These are phyloP conservation scores for Murraya paniculata DNA, from an alignment of 345 rosid genomes.

Conservation along the genomic window DNA sequence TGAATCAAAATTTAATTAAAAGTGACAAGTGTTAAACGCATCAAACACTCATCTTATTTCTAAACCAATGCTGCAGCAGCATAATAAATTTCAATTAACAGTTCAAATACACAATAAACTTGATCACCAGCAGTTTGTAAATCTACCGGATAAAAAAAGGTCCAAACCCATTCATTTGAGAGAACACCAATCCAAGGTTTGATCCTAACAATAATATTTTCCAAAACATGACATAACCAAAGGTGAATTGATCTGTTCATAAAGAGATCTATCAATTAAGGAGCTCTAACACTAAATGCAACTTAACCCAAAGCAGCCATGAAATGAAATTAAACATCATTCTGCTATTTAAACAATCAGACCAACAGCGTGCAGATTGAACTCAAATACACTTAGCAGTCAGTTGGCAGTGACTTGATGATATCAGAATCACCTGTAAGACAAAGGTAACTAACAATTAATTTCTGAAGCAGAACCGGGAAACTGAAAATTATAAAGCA, in stretches of 20 bases:
- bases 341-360: too few relatives aligned
- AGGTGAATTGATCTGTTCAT: neutral
- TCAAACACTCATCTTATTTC: too few relatives aligned
- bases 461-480: neutral
- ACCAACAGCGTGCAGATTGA: neutral
- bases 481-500: neutral
- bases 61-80: too few relatives aligned
- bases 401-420: constrained; percentile 63
- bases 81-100: too few relatives aligned
- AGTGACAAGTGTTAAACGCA: too few relatives aligned
- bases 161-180: neutral
- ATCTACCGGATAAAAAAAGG: neutral
- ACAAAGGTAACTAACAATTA: neutral
- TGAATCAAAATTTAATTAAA: too few relatives aligned
- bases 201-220: constrained; percentile 19
- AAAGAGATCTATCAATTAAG: too few relatives aligned
- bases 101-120: too few relatives aligned
- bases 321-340: neutral
- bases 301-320: too few relatives aligned
- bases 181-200: constrained; percentile 16
- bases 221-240: constrained; percentile 20
- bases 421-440: constrained; percentile 68
- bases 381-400: constrained; percentile 30
- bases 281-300: too few relatives aligned
- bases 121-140: neutral